Percentiles rank a stretch among this genome's conserved stretches.
These are phyloP conservation scores for Microsporum audouinii DNA, from an alignment of 2,329 filamentous ascomycete genomes.

Conservation along the genomic window DNA sequence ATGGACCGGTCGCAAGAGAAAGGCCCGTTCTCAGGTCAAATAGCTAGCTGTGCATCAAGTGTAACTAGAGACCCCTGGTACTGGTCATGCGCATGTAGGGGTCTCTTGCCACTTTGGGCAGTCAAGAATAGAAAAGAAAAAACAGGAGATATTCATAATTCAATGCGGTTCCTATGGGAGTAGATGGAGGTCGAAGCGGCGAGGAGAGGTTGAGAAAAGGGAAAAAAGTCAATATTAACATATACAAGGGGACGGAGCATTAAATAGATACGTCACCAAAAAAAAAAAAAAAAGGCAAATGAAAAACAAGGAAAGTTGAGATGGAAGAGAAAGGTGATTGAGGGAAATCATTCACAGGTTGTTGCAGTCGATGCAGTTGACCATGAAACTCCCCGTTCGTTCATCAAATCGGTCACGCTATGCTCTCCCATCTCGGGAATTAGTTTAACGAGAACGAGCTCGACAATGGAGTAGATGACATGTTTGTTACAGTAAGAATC, in stretches of 20 bases:
- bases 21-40: slow-evolving; percentile 1
- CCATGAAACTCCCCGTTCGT: slow-evolving; percentile 47
- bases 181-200: not conserved
- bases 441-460: slow-evolving; percentile 67
- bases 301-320: not conserved
- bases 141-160: not conserved
- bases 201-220: not conserved
- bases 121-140: no score
- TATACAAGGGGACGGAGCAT: not conserved
- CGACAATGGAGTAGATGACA: slow-evolving; percentile 69
- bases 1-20: slow-evolving; percentile 1
- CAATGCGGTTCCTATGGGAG: not conserved
- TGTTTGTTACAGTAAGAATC: slow-evolving; percentile 91
- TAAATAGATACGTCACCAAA: not conserved
- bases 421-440: slow-evolving; percentile 73
- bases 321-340: not conserved
- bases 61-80: not conserved
- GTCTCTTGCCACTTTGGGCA: not conserved
- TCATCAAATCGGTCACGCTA: slow-evolving; percentile 59
- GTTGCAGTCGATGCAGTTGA: slow-evolving; percentile 1
- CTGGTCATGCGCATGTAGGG: not conserved
- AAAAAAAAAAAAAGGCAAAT: not conserved
- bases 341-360: not conserved
- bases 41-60: not conserved
- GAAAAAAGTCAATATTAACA: not conserved